These are phyloP conservation scores for Diaporthe sp. DNA, from an alignment of 2,329 filamentous ascomycete species.

Conservation along the genomic window DNA sequence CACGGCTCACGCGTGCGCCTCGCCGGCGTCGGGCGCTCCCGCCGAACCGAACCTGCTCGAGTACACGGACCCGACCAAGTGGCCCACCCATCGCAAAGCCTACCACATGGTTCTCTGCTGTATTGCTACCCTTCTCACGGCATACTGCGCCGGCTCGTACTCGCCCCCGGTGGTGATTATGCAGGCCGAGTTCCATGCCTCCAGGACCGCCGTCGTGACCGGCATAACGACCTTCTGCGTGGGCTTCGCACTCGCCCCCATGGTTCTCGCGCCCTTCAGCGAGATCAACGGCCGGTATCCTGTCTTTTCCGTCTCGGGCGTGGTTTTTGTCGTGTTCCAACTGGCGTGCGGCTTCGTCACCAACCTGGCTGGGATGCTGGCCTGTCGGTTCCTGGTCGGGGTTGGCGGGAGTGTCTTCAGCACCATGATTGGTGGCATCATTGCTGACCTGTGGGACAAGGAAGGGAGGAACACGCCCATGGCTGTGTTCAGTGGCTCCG, in stretches of 20 bases:
- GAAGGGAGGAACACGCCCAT: conserved; percentile 88
- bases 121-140: conserved; percentile 81
- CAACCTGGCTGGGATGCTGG: conserved; percentile 79
- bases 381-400: conserved; percentile 82
- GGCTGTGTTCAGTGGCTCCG: conserved; percentile 86
- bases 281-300: conserved; percentile 91
- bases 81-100: conserved; percentile 78
- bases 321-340: conserved; percentile 79
- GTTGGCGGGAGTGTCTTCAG: conserved; percentile 84
- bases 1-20: conserved; percentile 51
- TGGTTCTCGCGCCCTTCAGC: conserved; percentile 89
- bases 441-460: conserved; percentile 87
- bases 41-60: conserved; percentile 74
- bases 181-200: conserved; percentile 74
- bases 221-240: conserved; percentile 87
- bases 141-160: conserved; percentile 86
- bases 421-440: conserved; percentile 92
- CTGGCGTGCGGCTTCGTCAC: conserved; percentile 80
- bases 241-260: conserved; percentile 87
- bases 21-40: conserved; percentile 59
- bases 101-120: conserved; percentile 82
- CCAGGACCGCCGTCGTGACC: conserved; percentile 74
- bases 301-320: conserved; percentile 81
- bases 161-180: conserved; percentile 78
- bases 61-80: conserved; percentile 80